Evolutionary conservation across 257 asterid species (phyloP).

Genomic region (Phtheirospermum japonicum): DNA sequence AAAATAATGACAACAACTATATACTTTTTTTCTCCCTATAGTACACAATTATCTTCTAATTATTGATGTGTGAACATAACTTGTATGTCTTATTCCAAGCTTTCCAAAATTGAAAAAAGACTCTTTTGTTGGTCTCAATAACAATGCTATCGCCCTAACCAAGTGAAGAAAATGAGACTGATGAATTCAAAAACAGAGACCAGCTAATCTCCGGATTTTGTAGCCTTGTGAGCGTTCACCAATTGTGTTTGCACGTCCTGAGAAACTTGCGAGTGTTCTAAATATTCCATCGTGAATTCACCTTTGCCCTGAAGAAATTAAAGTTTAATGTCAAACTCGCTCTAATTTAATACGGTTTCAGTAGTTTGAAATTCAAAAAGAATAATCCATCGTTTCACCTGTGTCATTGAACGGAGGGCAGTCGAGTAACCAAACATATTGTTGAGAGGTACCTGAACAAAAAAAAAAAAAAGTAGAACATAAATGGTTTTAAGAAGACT

Average conservation of each 20-base stretch:
- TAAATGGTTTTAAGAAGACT: neutral
- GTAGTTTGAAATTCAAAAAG: neutral
- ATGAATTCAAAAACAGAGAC: neutral
- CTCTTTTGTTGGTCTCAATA: conserved; percentile 19
- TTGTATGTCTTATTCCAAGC: conserved; percentile 15
- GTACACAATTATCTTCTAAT: neutral
- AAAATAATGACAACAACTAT: neutral
- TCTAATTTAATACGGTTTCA: neutral
- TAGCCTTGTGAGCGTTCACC: conserved; percentile 61
- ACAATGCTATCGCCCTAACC: conserved; percentile 21
- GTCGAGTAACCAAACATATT: conserved; percentile 99
- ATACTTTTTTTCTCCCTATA: neutral
- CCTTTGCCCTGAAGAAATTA: conserved; percentile 74
- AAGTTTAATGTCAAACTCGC: neutral
- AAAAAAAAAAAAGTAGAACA: conserved; percentile 21
- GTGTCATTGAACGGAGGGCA: conserved; percentile 97
- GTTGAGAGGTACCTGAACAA: conserved; percentile 99
- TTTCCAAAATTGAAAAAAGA: conserved; percentile 35
- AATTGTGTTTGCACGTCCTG: conserved; percentile 84
- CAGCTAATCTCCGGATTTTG: conserved; percentile 47
- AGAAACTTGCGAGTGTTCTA: conserved; percentile 75
- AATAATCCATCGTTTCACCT: conserved; percentile 43
- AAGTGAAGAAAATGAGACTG: conserved; percentile 8
- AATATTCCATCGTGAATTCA: conserved; percentile 96
- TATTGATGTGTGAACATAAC: neutral